A percentile compares a stretch with the other conserved stretches of the same genome.
These are phyloP conservation scores for Cytidiella melzeri DNA, from an alignment of 768 basidiomycete genomes.

Conservation along the genomic window DNA sequence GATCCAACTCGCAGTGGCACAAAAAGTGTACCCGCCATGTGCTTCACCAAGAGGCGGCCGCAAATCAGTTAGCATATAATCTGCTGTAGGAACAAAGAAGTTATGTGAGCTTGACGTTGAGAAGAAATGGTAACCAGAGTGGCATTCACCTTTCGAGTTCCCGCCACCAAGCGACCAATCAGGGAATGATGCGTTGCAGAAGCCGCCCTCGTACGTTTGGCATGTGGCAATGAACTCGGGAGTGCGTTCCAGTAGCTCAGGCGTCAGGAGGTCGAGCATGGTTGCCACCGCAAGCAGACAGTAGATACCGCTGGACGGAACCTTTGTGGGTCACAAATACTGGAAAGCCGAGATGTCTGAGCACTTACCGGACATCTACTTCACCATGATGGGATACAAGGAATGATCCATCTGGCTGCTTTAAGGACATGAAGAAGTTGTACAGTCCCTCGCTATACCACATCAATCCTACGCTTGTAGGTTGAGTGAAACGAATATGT, in stretches of 20 bases:
- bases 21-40: conserved; percentile 97
- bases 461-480: not conserved
- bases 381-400: conserved; percentile 83
- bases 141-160: conserved; percentile 12
- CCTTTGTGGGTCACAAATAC: conserved; percentile 1
- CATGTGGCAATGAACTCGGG: conserved; percentile 80
- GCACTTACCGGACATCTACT: conserved; percentile 81
- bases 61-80: conserved; percentile 25
- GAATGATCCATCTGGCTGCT: conserved; percentile 91
- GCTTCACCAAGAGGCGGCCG: conserved; percentile 89
- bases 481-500: conserved; percentile 15
- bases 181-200: conserved; percentile 33
- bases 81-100: not conserved
- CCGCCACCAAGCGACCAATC: conserved; percentile 18
- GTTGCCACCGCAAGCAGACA: conserved; percentile 82
- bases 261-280: conserved; percentile 81
- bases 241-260: conserved; percentile 73
- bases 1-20: conserved; percentile 80
- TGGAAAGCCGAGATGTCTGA: not conserved
- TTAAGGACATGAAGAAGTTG: conserved; percentile 85
- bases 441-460: conserved; percentile 66
- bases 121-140: not conserved
- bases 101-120: not conserved
- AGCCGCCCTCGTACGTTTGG: conserved; percentile 98
- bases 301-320: conserved; percentile 71